Evolutionary conservation across 2,329 filamentous ascomycete genomes (phyloP).

Genomic region (Fusarium sp.): DNA sequence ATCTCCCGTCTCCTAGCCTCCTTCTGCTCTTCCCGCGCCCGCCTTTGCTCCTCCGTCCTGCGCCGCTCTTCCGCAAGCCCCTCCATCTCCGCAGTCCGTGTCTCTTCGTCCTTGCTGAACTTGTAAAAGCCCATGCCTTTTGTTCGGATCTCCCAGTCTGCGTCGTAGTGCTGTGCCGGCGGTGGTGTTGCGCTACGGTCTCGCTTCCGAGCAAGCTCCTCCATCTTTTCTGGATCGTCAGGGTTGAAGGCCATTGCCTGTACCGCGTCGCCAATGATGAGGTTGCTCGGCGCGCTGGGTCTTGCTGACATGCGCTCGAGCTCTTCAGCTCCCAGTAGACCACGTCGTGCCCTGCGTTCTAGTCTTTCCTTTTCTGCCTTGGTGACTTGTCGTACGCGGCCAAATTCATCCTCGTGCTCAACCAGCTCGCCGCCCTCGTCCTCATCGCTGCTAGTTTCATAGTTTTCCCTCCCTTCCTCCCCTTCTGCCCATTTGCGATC

Average conservation of each 20-base stretch:
- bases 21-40: conserved; percentile 65
- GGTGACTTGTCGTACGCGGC: conserved; percentile 80
- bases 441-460: conserved; percentile 58
- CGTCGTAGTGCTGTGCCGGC: conserved; percentile 85
- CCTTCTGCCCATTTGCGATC: conserved; percentile 93
- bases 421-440: conserved; percentile 70
- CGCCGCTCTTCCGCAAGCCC: conserved; percentile 73
- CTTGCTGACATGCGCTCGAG: conserved; percentile 76
- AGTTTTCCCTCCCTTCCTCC: conserved; percentile 66
- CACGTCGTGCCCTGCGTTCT: conserved; percentile 63
- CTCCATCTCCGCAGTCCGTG: conserved; percentile 77
- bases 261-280: conserved; percentile 88
- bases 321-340: conserved; percentile 66
- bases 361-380: conserved; percentile 73
- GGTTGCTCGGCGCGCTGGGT: conserved; percentile 70
- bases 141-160: conserved; percentile 81
- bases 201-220: conserved; percentile 77
- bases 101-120: conserved; percentile 81
- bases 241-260: conserved; percentile 86
- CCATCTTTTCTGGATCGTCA: conserved; percentile 78
- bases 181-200: conserved; percentile 86
- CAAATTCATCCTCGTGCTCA: conserved; percentile 93
- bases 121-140: conserved; percentile 93
- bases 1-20: conserved; percentile 70
- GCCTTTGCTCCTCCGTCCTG: conserved; percentile 73